Evolutionary conservation across 371 early-diverging fungal species (phyloP).

Genomic region (Rhizopus sp.): DNA sequence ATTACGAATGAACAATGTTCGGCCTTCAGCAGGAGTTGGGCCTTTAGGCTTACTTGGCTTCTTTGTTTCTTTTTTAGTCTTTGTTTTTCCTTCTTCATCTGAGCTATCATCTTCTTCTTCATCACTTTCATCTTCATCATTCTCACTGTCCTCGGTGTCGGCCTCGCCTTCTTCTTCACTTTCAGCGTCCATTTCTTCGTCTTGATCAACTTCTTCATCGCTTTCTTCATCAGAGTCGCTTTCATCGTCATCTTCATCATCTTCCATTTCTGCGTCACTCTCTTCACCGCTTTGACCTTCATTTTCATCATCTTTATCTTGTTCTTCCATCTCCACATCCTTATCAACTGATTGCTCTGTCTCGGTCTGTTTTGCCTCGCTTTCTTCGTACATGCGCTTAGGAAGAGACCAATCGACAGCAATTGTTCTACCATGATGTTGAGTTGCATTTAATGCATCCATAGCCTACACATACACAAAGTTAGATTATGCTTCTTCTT

Average conservation of each 20-base stretch:
- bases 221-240: slow-evolving; percentile 26
- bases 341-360: slow-evolving; percentile 15
- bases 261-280: slow-evolving; percentile 38
- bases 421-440: slow-evolving; percentile 71
- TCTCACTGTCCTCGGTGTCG: slow-evolving; percentile 37
- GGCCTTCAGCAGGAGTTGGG: slow-evolving; percentile 60
- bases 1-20: slow-evolving; percentile 92
- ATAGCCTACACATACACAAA: slow-evolving; percentile 56
- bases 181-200: slow-evolving; percentile 41
- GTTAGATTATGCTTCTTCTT: not conserved
- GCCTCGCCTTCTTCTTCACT: slow-evolving; percentile 39
- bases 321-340: slow-evolving; percentile 34
- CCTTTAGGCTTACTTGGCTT: slow-evolving; percentile 24
- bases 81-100: slow-evolving; percentile 34
- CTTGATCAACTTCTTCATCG: slow-evolving; percentile 25
- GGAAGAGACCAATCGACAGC: slow-evolving; percentile 88
- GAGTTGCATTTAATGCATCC: slow-evolving; percentile 72
- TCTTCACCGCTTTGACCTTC: slow-evolving; percentile 47
- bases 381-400: slow-evolving; percentile 69
- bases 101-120: slow-evolving; percentile 39
- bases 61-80: slow-evolving; percentile 24
- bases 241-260: slow-evolving; percentile 37
- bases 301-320: slow-evolving; percentile 37
- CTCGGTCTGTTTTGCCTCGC: slow-evolving; percentile 50
- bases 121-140: slow-evolving; percentile 48